Percentiles rank a stretch among this genome's conserved stretches.
Evolutionary conservation across 306 rosid genomes (phyloP).

Genomic region (Alnus glutinosa): DNA sequence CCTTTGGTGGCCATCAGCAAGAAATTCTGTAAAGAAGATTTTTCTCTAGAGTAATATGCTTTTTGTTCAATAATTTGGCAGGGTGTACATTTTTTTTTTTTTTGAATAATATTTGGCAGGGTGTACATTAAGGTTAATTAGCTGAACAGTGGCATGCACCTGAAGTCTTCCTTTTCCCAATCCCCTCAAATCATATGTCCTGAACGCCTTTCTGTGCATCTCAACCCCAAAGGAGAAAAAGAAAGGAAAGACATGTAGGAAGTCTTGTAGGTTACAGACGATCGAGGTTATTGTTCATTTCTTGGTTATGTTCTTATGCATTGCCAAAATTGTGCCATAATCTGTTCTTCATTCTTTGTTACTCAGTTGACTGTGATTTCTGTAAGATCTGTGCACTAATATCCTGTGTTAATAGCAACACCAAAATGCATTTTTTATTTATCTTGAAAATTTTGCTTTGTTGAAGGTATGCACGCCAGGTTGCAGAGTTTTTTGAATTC

Average conservation of each 20-base stretch:
- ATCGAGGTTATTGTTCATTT: neutral
- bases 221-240: neutral
- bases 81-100: too few species aligned
- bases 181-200: neutral
- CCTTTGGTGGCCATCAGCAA: too few species aligned
- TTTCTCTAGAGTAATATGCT: neutral
- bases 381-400: neutral
- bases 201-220: too few species aligned
- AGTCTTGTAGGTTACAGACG: neutral
- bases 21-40: too few species aligned
- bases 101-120: neutral
- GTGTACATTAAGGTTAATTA: neutral
- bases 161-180: neutral
- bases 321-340: neutral
- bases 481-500: slow-evolving; percentile 87
- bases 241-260: neutral
- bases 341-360: neutral
- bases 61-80: neutral
- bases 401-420: neutral
- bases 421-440: neutral
- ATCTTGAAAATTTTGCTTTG: slow-evolving; percentile 19
- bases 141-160: neutral
- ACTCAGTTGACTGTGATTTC: neutral
- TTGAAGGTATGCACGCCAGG: slow-evolving; percentile 93
- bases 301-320: neutral